Evolutionary conservation across 176 grass and related monocot species (phyloP).

Genomic region (Bonia amplexicaulis): DNA sequence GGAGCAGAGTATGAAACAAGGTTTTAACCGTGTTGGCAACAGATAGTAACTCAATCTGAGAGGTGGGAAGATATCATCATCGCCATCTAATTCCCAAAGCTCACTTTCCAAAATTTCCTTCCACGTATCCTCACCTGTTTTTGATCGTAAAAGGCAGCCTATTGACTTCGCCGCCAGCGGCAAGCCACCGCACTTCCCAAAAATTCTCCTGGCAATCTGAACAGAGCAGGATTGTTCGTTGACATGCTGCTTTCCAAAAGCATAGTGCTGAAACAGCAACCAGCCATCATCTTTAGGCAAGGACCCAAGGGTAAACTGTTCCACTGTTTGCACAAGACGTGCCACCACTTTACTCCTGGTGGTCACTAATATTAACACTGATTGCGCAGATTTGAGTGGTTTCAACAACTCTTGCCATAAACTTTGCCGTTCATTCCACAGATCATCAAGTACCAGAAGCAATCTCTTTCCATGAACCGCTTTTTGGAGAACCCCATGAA

Average conservation of each 20-base stretch:
- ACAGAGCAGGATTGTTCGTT: not conserved
- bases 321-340: constrained; percentile 5
- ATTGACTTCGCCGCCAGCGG: constrained; percentile 44
- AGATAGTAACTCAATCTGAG: constrained; percentile 41
- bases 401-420: constrained; percentile 17
- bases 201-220: constrained; percentile 22
- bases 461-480: not conserved
- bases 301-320: not conserved
- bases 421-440: constrained; percentile 22
- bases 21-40: constrained; percentile 33
- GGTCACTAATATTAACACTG: constrained; percentile 33
- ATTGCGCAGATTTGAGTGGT: not conserved
- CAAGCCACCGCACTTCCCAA: constrained; percentile 36
- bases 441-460: constrained; percentile 46
- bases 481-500: not conserved
- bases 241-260: constrained; percentile 8
- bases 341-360: constrained; percentile 33
- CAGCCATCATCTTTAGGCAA: constrained; percentile 17
- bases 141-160: constrained; percentile 3
- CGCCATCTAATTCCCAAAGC: constrained; percentile 33
- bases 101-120: constrained; percentile 36
- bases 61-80: constrained; percentile 21
- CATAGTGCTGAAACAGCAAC: constrained; percentile 34
- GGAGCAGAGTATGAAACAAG: constrained; percentile 37
- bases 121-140: constrained; percentile 28